Conservation (phyloP, 2,329 filamentous ascomycete species). For the Cyclaneusma minus region DNA sequence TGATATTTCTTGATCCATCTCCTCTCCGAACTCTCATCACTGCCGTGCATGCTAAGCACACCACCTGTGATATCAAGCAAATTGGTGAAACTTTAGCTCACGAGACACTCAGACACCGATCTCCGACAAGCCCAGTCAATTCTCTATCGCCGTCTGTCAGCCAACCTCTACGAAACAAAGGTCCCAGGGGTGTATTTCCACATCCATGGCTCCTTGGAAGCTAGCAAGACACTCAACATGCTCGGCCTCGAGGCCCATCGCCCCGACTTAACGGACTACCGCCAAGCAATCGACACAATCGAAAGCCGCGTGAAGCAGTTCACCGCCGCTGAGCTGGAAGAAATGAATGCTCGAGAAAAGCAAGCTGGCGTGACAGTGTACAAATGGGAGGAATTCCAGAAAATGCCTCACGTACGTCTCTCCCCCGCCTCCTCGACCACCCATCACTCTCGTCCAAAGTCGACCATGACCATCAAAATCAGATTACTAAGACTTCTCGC, state of each 20-base stretch:
- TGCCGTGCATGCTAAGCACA: too few relatives aligned
- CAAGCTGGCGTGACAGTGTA: constrained; percentile 46
- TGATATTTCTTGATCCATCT: too few relatives aligned
- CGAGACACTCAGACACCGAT: constrained; percentile 58
- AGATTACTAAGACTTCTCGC: constrained; percentile 1
- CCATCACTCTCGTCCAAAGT: constrained; percentile 1
- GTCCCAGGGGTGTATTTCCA: constrained; percentile 55
- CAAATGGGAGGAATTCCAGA: constrained; percentile 41
- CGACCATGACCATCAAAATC: background rate
- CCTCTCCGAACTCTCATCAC: too few relatives aligned
- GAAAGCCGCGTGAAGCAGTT: constrained; percentile 40
- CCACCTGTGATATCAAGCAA: too few relatives aligned
- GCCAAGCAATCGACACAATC: constrained; percentile 40
- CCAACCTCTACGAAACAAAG: constrained; percentile 56
- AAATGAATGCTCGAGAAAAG: constrained; percentile 34
- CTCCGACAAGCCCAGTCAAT: constrained; percentile 55
- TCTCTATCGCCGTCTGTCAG: constrained; percentile 55
- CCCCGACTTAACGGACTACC: constrained; percentile 44
- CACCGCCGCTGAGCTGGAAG: constrained; percentile 38
- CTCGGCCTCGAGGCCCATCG: constrained; percentile 47
- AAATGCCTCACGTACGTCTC: constrained; percentile 34
- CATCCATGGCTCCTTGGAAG: constrained; percentile 60
- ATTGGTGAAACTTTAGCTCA: too few relatives aligned
- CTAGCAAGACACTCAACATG: constrained; percentile 53
- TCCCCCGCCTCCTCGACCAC: constrained; percentile 25